phyloP scores from a whole-genome alignment of 2,329 filamentous ascomycete species.

The Orbilia javanica region DNA sequence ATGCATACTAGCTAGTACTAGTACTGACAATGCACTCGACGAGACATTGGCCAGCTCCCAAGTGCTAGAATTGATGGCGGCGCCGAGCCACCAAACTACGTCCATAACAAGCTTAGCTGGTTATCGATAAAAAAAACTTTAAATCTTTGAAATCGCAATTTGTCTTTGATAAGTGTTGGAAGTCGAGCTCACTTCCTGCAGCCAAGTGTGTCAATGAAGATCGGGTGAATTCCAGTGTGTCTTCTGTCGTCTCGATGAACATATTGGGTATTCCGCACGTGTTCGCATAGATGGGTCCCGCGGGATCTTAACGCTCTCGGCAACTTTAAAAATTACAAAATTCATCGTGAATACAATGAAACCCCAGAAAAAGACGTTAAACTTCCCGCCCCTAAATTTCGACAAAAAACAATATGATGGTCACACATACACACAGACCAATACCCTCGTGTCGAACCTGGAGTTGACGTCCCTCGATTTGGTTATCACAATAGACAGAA shows the following conservation, averaged over 20 bases:
- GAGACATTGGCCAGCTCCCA: too few species aligned
- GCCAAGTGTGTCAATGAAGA: background rate
- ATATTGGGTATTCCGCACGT: background rate
- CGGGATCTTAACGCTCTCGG: background rate
- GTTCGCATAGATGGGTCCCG: background rate
- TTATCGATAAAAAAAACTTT: background rate
- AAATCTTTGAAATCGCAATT: background rate
- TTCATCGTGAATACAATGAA: background rate
- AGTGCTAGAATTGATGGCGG: background rate
- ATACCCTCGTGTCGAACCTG: background rate
- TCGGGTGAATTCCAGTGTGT: background rate
- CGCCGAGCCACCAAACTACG: background rate
- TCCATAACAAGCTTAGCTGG: background rate
- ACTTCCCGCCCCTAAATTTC: slow-evolving; percentile 11
- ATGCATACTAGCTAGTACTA: background rate
- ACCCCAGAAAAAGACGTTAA: background rate
- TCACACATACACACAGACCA: too few species aligned
- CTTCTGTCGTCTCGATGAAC: background rate
- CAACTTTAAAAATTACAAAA: background rate
- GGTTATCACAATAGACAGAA: too few species aligned
- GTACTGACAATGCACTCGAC: background rate
- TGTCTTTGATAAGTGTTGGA: slow-evolving; percentile 4
- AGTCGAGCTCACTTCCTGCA: background rate
- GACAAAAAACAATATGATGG: background rate
- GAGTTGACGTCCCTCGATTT: background rate